Percentiles rank a stretch among this genome's conserved stretches.
Conservation (phyloP, 345 rosid species). For the Isatis tinctoria region DNA sequence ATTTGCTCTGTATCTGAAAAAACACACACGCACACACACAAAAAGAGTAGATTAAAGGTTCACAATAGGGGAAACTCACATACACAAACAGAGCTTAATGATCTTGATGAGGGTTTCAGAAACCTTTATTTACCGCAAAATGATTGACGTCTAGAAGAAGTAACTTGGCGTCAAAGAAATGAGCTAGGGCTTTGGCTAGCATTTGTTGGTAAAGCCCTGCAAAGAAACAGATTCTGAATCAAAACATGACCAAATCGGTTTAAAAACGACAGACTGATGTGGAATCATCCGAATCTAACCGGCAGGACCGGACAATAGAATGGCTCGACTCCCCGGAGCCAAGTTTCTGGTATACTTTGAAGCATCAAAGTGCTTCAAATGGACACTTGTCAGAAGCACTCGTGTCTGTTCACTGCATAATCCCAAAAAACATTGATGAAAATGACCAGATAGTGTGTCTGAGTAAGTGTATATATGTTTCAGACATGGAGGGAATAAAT, state of each 20-base stretch:
- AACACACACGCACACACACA: too few species aligned
- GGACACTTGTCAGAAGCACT: slow-evolving; percentile 75
- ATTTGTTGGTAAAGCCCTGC: slow-evolving; percentile 95
- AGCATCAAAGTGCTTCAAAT: slow-evolving; percentile 85
- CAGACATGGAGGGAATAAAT: background rate
- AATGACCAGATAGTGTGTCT: background rate
- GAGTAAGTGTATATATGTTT: background rate
- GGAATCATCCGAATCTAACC: slow-evolving; percentile 36
- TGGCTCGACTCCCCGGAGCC: slow-evolving; percentile 81
- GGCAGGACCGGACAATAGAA: slow-evolving; percentile 95
- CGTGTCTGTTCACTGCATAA: slow-evolving; percentile 83
- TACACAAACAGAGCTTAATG: background rate
- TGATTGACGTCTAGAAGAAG: slow-evolving; percentile 79
- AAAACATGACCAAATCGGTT: background rate
- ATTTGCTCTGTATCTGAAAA: slow-evolving; percentile 77
- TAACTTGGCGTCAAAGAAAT: slow-evolving; percentile 87
- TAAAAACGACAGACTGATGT: background rate
- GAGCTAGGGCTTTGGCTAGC: slow-evolving; percentile 95
- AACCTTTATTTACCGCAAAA: slow-evolving; percentile 85
- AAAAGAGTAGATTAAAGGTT: background rate
- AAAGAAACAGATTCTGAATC: background rate
- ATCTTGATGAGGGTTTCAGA: background rate
- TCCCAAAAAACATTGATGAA: background rate
- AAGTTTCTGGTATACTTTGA: slow-evolving; percentile 76
- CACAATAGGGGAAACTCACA: background rate